phyloP scores from a whole-genome alignment of 495 filamentous ascomycete species.

The Penicillium herquei region DNA sequence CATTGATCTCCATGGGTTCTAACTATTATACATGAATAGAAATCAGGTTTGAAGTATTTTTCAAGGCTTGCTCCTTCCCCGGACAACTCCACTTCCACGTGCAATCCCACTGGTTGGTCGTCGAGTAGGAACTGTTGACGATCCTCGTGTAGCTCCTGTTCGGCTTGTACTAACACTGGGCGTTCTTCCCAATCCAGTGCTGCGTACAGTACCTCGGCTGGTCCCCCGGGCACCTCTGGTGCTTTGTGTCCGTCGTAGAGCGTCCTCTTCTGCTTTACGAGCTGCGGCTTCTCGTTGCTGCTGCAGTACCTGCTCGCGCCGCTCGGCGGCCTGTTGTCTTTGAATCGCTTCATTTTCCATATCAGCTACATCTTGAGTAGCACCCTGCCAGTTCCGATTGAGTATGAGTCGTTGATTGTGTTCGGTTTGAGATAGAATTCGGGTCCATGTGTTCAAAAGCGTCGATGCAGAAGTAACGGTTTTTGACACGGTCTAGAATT shows the following conservation, averaged over 20 bases:
- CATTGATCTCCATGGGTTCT: constrained; percentile 1
- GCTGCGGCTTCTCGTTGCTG: constrained; percentile 68
- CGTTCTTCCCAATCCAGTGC: constrained; percentile 47
- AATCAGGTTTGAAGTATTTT: constrained; percentile 10
- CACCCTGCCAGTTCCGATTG: constrained; percentile 85
- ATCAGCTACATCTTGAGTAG: constrained; percentile 77
- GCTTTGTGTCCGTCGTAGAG: constrained; percentile 51
- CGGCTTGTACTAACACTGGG: constrained; percentile 38
- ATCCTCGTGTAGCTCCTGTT: constrained; percentile 28
- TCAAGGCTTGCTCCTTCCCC: constrained; percentile 1
- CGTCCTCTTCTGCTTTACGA: constrained; percentile 71
- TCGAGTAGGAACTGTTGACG: constrained; percentile 40
- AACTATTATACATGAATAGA: not conserved
- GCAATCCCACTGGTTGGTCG: constrained; percentile 42
- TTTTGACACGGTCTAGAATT: constrained; percentile 69
- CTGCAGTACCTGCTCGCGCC: constrained; percentile 71
- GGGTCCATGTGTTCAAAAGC: constrained; percentile 93
- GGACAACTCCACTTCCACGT: constrained; percentile 39
- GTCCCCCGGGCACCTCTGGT: constrained; percentile 46
- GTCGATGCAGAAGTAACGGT: constrained; percentile 88
- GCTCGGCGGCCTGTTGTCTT: constrained; percentile 70
- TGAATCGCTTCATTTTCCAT: constrained; percentile 72
- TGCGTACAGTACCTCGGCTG: constrained; percentile 42
- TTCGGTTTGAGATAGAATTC: constrained; percentile 93
- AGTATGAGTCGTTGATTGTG: constrained; percentile 93